Conservation (phyloP, 179 eudicot genomes). For the Nepenthes alata region DNA sequence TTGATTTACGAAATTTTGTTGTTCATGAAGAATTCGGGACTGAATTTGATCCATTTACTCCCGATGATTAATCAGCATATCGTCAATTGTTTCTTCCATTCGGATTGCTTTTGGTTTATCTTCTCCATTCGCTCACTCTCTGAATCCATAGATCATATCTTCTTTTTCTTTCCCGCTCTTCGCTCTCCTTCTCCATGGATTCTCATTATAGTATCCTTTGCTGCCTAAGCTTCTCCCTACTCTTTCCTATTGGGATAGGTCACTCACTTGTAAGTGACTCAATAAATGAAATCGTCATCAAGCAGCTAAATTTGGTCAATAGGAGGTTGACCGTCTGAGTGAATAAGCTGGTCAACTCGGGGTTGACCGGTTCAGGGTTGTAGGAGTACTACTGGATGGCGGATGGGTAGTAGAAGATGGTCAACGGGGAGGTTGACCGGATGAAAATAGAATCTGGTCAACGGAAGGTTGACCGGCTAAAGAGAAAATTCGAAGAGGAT, state of each 20-base stretch:
- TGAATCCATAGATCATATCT: constrained; percentile 38
- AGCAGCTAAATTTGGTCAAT: too few relatives aligned
- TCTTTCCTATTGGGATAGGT: background rate
- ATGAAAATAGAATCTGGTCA: too few relatives aligned
- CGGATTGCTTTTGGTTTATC: constrained; percentile 48
- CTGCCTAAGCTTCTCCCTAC: constrained; percentile 43
- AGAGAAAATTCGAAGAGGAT: too few relatives aligned
- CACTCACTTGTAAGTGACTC: too few relatives aligned
- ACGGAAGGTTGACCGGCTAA: too few relatives aligned
- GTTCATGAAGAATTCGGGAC: constrained; percentile 68
- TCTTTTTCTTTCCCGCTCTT: constrained; percentile 51
- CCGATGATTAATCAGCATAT: constrained; percentile 58
- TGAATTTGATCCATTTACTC: constrained; percentile 72
- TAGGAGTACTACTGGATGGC: too few relatives aligned
- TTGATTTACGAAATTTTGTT: constrained; percentile 65
- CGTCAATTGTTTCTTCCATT: constrained; percentile 74
- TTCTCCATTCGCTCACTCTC: constrained; percentile 77
- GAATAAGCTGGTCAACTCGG: too few relatives aligned
- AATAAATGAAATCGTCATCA: too few relatives aligned
- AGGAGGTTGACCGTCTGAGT: too few relatives aligned
- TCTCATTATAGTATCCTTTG: constrained; percentile 51
- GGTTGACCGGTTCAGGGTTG: too few relatives aligned
- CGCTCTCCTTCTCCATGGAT: constrained; percentile 50
- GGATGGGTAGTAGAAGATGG: too few relatives aligned
- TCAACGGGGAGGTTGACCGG: too few relatives aligned